Evolutionary conservation across 2,329 filamentous ascomycete species (phyloP).

Genomic region (Claviceps quebecensis): DNA sequence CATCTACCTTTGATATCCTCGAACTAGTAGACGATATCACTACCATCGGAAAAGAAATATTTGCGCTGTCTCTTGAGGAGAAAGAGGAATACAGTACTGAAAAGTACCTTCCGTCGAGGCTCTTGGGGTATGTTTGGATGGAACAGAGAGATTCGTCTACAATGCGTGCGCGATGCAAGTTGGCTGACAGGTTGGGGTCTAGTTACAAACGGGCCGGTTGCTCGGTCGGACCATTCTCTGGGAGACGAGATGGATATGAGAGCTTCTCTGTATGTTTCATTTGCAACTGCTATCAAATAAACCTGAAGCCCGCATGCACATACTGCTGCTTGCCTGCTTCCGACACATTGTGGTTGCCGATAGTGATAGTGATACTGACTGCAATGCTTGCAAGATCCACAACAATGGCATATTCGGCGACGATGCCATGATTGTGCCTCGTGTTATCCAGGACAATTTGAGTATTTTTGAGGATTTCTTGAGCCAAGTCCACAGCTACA

Average conservation of each 20-base stretch:
- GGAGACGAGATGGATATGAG: constrained; percentile 2
- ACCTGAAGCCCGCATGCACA: no score
- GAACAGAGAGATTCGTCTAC: not conserved
- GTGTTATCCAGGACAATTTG: constrained; percentile 3
- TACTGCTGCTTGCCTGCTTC: no score
- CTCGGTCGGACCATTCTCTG: constrained; percentile 2
- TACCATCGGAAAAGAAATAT: not conserved
- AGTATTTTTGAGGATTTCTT: constrained; percentile 2
- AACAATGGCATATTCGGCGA: constrained; percentile 5
- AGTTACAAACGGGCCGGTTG: constrained; percentile 3
- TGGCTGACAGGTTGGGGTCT: not conserved
- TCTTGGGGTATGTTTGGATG: not conserved
- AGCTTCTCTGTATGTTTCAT: constrained; percentile 1
- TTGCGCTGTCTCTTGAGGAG: not conserved
- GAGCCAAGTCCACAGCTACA: not conserved
- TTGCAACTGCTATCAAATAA: no score
- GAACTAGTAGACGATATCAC: not conserved
- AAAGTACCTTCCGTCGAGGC: constrained; percentile 2
- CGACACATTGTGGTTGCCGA: constrained; percentile 20
- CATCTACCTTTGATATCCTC: not conserved
- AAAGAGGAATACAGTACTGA: constrained; percentile 4
- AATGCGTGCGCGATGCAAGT: no score
- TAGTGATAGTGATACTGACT: constrained; percentile 80
- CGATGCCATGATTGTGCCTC: constrained; percentile 2
- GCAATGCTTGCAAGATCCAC: constrained; percentile 41